Evolutionary conservation across 2,329 filamentous ascomycete genomes (phyloP).

Genomic region (Colletotrichum neosansevieriae): DNA sequence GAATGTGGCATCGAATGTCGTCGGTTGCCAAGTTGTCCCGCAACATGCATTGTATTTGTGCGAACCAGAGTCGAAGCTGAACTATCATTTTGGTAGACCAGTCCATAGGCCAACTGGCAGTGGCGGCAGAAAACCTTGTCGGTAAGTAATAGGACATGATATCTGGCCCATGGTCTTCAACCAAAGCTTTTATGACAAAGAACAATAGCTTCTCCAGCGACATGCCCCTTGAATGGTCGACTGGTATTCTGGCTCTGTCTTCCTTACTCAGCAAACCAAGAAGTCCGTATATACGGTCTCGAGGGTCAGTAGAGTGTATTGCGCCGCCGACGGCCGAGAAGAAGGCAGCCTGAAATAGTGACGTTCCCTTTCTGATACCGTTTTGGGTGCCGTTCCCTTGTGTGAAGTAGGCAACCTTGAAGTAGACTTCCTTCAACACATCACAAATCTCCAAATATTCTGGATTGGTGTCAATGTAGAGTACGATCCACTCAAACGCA

Average conservation of each 20-base stretch:
- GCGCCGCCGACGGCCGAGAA: conserved; percentile 1
- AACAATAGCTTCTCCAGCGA: conserved; percentile 14
- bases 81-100: conserved; percentile 20
- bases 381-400: background rate
- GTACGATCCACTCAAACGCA: conserved; percentile 22
- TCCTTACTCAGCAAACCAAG: conserved; percentile 10
- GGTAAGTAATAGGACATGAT: conserved; percentile 2
- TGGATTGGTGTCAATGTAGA: conserved; percentile 17
- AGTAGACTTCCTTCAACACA: conserved; percentile 3
- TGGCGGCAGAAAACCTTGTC: background rate
- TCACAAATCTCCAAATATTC: conserved; percentile 1
- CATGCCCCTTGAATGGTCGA: conserved; percentile 16
- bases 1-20: background rate
- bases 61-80: background rate
- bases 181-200: conserved; percentile 1
- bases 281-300: conserved; percentile 21
- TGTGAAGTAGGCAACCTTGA: conserved; percentile 3
- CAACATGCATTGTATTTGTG: conserved; percentile 10
- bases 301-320: conserved; percentile 11
- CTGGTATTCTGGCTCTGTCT: conserved; percentile 6
- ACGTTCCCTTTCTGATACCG: background rate
- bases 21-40: background rate
- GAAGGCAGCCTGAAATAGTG: background rate
- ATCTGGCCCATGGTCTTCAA: conserved; percentile 17
- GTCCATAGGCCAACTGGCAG: conserved; percentile 10